Conservation (phyloP, 73 alveolate genomes). For the Paramecium octaurelia region DNA sequence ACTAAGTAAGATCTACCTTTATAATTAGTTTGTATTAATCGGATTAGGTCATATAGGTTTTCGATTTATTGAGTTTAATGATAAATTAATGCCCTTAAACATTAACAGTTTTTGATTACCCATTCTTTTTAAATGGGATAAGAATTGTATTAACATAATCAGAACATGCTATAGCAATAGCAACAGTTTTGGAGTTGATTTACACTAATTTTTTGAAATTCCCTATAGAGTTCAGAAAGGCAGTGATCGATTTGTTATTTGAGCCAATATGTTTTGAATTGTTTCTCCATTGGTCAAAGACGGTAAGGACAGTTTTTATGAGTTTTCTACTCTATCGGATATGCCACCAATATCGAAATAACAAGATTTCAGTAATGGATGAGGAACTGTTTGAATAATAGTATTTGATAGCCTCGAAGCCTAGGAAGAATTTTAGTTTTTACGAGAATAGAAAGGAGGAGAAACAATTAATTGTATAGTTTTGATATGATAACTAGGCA, state of each 20-base stretch:
- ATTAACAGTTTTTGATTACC: neutral
- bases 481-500: neutral
- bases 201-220: neutral
- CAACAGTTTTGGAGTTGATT: neutral
- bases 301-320: neutral
- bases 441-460: conserved; percentile 34
- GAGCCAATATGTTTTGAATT: neutral
- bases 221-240: conserved; percentile 7
- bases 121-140: conserved; percentile 35
- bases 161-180: neutral
- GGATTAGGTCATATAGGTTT: neutral
- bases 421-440: neutral
- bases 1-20: neutral
- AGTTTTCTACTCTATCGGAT: neutral
- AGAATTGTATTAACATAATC: neutral
- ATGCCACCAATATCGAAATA: neutral
- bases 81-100: neutral
- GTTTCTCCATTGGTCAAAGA: conserved; percentile 42
- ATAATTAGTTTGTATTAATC: neutral
- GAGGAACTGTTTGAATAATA: neutral
- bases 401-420: neutral
- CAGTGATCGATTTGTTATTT: neutral
- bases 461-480: conserved; percentile 4
- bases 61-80: neutral
- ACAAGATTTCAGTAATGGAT: neutral